phyloP scores from a whole-genome alignment of 768 basidiomycete genomes.

The Sistotremastrum niveocremeum region DNA sequence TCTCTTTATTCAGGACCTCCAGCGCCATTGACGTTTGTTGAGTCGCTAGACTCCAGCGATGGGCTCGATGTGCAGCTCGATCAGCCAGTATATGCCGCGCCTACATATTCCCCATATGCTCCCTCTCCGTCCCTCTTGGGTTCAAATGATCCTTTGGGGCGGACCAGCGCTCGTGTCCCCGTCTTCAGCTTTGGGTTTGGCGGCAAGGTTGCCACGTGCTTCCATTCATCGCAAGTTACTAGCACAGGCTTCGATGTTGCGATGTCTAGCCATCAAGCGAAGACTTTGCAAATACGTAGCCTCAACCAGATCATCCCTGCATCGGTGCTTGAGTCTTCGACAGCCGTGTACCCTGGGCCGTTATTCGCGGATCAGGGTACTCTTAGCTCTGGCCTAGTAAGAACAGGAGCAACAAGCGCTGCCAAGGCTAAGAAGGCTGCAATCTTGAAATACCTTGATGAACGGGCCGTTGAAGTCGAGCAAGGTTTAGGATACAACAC shows the following conservation, averaged over 20 bases:
- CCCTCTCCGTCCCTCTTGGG: conserved; percentile 77
- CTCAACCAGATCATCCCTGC: conserved; percentile 61
- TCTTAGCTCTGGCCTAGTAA: conserved; percentile 52
- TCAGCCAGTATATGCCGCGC: conserved; percentile 15
- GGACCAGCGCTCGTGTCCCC: conserved; percentile 60
- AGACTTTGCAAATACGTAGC: conserved; percentile 51
- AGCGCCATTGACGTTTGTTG: background rate
- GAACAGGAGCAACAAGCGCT: conserved; percentile 38
- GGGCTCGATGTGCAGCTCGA: conserved; percentile 1
- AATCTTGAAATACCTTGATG: conserved; percentile 67
- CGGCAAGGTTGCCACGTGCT: conserved; percentile 82
- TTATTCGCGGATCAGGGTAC: conserved; percentile 46
- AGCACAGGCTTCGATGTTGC: conserved; percentile 70
- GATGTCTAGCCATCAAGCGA: conserved; percentile 55
- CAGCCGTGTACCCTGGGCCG: conserved; percentile 71
- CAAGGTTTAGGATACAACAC: conserved; percentile 62
- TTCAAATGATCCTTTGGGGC: conserved; percentile 68
- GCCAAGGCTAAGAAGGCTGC: conserved; percentile 72
- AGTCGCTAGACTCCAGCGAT: background rate
- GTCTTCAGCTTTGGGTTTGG: conserved; percentile 87
- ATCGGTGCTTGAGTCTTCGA: conserved; percentile 40
- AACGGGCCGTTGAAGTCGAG: conserved; percentile 61
- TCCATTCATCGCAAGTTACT: conserved; percentile 55
- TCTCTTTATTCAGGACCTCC: conserved; percentile 1
- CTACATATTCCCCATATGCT: conserved; percentile 49